Conservation (phyloP, 768 basidiomycete species). For the Imleria badia region DNA sequence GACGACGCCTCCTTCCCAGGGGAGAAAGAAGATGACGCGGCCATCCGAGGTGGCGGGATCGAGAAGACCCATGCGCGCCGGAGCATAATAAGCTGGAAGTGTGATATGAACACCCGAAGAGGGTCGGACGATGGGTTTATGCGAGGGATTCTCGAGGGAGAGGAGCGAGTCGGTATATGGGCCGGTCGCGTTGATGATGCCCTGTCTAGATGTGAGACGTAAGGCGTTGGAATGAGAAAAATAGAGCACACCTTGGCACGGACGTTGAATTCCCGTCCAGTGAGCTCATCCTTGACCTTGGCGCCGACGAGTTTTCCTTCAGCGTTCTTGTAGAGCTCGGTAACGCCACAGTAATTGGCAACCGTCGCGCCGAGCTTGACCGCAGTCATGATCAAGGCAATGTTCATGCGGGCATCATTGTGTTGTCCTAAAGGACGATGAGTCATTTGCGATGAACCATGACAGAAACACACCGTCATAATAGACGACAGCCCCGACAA, state of each 20-base stretch:
- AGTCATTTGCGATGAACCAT: background rate
- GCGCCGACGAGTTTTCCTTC: conserved; percentile 70
- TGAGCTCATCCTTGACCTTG: conserved; percentile 75
- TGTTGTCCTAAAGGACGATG: conserved; percentile 70
- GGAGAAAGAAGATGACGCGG: conserved; percentile 97
- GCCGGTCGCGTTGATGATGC: conserved; percentile 95
- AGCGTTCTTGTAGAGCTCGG: conserved; percentile 65
- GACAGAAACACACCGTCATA: conserved; percentile 72
- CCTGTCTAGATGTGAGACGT: conserved; percentile 40
- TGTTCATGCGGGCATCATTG: conserved; percentile 98
- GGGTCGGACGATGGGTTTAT: conserved; percentile 87
- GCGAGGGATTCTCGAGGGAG: conserved; percentile 71
- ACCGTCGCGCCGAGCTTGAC: conserved; percentile 87
- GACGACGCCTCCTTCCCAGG: conserved; percentile 97
- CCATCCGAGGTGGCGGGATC: conserved; percentile 96
- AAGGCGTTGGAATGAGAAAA: background rate
- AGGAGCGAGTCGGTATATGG: conserved; percentile 89
- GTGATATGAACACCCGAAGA: conserved; percentile 96
- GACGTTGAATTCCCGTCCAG: conserved; percentile 80
- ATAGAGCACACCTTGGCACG: conserved; percentile 61
- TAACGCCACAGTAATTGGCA: conserved; percentile 90
- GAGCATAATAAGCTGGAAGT: conserved; percentile 95
- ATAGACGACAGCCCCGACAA: conserved; percentile 95
- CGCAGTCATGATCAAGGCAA: conserved; percentile 91
- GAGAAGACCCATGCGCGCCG: conserved; percentile 90